Percentiles rank a stretch among this genome's conserved stretches.
Conservation (phyloP, 805 yeast genomes). For the Hanseniaspora lindneri region DNA sequence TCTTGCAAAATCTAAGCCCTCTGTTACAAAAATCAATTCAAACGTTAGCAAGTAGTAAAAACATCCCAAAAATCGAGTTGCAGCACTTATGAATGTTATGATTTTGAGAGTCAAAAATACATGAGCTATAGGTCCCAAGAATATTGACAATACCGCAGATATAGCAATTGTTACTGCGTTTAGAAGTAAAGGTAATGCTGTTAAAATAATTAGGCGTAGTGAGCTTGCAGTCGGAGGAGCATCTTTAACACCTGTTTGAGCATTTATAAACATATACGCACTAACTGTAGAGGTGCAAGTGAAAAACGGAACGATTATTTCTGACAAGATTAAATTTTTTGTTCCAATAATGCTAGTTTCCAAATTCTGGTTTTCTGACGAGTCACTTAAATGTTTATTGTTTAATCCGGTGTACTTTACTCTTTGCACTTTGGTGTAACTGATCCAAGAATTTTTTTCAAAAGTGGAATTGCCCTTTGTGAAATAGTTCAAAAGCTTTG, state of each 20-base stretch:
- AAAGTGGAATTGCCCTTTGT: slow-evolving; percentile 62
- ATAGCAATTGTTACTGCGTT: slow-evolving; percentile 26
- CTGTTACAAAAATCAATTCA: slow-evolving; percentile 54
- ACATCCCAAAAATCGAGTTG: slow-evolving; percentile 45
- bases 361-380: slow-evolving; percentile 50
- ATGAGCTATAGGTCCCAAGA: slow-evolving; percentile 38
- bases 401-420: slow-evolving; percentile 89
- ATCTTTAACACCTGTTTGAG: slow-evolving; percentile 67
- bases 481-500: slow-evolving; percentile 58
- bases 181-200: slow-evolving; percentile 38
- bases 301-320: slow-evolving; percentile 59
- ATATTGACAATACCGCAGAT: slow-evolving; percentile 36
- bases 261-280: slow-evolving; percentile 69
- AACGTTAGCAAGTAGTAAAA: slow-evolving; percentile 43
- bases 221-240: slow-evolving; percentile 46
- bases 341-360: slow-evolving; percentile 68
- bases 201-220: slow-evolving; percentile 46
- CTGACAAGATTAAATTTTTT: slow-evolving; percentile 66
- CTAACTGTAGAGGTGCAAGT: slow-evolving; percentile 56
- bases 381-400: slow-evolving; percentile 53
- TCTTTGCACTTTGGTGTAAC: slow-evolving; percentile 60
- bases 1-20: slow-evolving; percentile 51
- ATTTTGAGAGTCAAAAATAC: slow-evolving; percentile 26
- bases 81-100: slow-evolving; percentile 38
- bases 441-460: slow-evolving; percentile 69